Percentiles rank a stretch among this genome's conserved stretches.
Conservation (phyloP, 805 yeast genomes). For the Candida bentonensis region DNA sequence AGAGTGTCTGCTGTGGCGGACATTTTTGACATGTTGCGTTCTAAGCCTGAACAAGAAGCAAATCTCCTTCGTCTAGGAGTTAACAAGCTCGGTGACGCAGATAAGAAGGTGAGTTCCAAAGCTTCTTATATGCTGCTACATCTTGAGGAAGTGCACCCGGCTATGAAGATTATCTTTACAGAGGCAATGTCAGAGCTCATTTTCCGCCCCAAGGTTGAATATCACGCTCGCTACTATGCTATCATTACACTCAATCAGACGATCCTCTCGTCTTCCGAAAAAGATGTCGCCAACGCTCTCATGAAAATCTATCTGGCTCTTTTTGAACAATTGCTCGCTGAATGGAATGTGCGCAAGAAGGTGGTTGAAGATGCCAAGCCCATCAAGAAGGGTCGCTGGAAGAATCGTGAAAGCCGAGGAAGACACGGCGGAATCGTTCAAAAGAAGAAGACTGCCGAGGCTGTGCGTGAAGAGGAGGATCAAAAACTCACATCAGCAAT, state of each 20-base stretch:
- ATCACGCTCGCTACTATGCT: conserved; percentile 80
- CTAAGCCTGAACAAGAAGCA: conserved; percentile 94
- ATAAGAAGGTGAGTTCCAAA: conserved; percentile 79
- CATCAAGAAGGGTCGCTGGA: conserved; percentile 48
- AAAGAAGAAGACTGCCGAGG: conserved; percentile 15
- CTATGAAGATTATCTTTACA: conserved; percentile 74
- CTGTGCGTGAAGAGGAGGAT: conserved; percentile 51
- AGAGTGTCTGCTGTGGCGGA: conserved; percentile 64
- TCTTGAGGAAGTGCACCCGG: conserved; percentile 84
- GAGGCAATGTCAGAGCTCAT: conserved; percentile 71
- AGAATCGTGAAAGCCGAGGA: conserved; percentile 69
- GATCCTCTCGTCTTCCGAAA: conserved; percentile 64
- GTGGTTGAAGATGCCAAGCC: conserved; percentile 26
- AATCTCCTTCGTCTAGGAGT: conserved; percentile 79
- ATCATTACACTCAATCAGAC: conserved; percentile 86
- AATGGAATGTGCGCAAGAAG: conserved; percentile 39
- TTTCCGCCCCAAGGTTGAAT: conserved; percentile 57
- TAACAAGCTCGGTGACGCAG: conserved; percentile 87
- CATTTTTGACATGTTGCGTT: conserved; percentile 62
- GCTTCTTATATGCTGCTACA: conserved; percentile 70
- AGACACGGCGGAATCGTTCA: conserved; percentile 49
- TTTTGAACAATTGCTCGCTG: conserved; percentile 69
- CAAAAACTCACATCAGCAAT: conserved; percentile 79
- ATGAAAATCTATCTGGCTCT: conserved; percentile 75
- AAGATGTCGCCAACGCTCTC: conserved; percentile 66